A percentile compares a stretch with the other conserved stretches of the same genome.
Conservation (phyloP, 148 eudicot species). For the Amaranthus palmeri region DNA sequence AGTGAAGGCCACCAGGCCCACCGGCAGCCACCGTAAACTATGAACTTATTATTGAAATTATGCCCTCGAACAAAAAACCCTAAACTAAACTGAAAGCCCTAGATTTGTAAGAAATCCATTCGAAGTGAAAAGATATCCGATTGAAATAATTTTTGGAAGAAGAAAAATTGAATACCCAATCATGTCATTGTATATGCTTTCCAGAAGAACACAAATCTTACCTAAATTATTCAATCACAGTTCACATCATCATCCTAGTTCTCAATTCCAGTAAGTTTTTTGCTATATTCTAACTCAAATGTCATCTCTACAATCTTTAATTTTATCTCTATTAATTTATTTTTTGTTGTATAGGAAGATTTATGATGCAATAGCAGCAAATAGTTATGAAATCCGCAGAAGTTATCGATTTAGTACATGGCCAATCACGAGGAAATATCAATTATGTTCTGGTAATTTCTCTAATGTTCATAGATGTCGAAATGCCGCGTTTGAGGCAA, state of each 20-base stretch:
- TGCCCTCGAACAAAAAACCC: too few relatives aligned
- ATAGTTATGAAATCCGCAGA: constrained; percentile 28
- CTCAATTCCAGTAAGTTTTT: constrained; percentile 34
- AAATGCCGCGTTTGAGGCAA: constrained; percentile 18
- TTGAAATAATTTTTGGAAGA: background rate
- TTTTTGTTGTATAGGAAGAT: constrained; percentile 35
- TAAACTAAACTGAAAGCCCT: background rate
- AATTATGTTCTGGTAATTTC: constrained; percentile 20
- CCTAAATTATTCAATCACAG: constrained; percentile 23
- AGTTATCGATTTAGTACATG: constrained; percentile 30
- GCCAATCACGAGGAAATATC: constrained; percentile 23
- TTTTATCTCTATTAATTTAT: background rate
- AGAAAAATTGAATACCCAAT: background rate
- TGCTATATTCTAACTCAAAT: background rate
- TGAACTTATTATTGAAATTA: too few relatives aligned
- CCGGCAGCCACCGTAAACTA: too few relatives aligned
- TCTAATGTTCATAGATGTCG: constrained; percentile 18
- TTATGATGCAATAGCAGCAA: constrained; percentile 20
- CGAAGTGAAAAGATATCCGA: too few relatives aligned
- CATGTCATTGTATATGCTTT: constrained; percentile 42
- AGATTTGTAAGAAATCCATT: background rate
- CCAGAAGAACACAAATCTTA: constrained; percentile 34
- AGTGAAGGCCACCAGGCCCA: too few relatives aligned
- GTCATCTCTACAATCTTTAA: background rate
- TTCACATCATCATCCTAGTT: constrained; percentile 17